Percentiles rank a stretch among this genome's conserved stretches.
Conservation (phyloP, 805 yeast genomes). For the Ogataea neopini region DNA sequence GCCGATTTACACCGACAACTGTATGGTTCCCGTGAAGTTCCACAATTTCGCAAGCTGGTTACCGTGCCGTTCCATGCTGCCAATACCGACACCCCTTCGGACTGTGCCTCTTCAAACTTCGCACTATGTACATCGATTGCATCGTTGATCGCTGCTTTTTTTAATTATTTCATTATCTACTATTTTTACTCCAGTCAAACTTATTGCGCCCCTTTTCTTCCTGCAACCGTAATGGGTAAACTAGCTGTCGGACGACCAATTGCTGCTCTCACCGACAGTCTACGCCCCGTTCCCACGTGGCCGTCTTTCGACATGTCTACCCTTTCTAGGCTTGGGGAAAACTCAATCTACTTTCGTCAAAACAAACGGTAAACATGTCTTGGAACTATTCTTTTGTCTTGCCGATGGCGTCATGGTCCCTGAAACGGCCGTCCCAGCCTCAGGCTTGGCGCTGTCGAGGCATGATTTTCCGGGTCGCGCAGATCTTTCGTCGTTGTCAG, state of each 20-base stretch:
- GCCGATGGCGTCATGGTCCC: slow-evolving; percentile 7
- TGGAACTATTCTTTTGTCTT: slow-evolving; percentile 1
- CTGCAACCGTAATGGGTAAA: not conserved
- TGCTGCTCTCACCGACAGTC: not conserved
- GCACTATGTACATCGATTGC: no score
- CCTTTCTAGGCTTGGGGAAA: not conserved
- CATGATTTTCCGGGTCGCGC: slow-evolving; percentile 4
- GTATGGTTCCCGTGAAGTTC: no score
- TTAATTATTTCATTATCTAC: not conserved
- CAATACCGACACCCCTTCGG: no score
- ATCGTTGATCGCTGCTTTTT: not conserved
- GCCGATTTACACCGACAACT: not conserved
- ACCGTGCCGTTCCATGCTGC: not conserved
- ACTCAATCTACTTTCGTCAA: not conserved
- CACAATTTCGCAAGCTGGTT: no score
- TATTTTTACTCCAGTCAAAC: no score
- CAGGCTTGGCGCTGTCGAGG: slow-evolving; percentile 4
- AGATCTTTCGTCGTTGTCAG: not conserved
- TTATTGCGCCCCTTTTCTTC: not conserved
- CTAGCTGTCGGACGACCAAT: not conserved
- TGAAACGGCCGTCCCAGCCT: slow-evolving; percentile 9
- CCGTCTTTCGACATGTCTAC: not conserved
- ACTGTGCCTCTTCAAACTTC: no score
- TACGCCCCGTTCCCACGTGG: not conserved
- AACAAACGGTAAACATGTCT: not conserved